Conservation (phyloP, 371 early-diverging fungal species). For the Thermomucor indicae-seudaticae region DNA sequence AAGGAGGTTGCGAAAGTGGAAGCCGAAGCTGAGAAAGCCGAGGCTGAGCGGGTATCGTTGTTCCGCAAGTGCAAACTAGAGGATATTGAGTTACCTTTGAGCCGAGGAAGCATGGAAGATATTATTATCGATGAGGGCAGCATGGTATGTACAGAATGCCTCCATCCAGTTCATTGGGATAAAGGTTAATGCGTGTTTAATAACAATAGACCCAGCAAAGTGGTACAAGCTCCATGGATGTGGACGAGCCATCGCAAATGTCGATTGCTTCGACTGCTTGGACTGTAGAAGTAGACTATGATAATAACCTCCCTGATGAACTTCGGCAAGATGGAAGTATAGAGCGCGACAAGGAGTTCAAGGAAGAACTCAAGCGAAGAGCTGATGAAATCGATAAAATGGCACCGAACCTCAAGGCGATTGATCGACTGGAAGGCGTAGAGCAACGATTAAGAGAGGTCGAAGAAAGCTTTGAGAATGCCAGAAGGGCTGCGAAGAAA, state of each 20-base stretch:
- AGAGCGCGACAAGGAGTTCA: conserved; percentile 64
- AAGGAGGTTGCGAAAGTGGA: conserved; percentile 67
- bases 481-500: conserved; percentile 72
- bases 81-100: conserved; percentile 82
- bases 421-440: conserved; percentile 81
- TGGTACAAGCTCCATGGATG: conserved; percentile 41
- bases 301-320: conserved; percentile 41
- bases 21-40: conserved; percentile 68
- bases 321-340: conserved; percentile 47
- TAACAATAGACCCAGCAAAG: conserved; percentile 4
- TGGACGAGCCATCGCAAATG: conserved; percentile 42
- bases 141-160: conserved; percentile 1
- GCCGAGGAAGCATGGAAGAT: conserved; percentile 63
- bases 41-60: conserved; percentile 73
- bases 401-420: conserved; percentile 87
- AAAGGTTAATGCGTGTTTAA: not conserved
- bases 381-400: conserved; percentile 77
- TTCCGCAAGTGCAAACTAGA: conserved; percentile 90
- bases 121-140: conserved; percentile 63
- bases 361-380: conserved; percentile 62
- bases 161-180: not conserved
- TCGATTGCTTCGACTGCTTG: conserved; percentile 43
- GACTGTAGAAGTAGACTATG: conserved; percentile 62
- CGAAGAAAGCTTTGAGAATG: conserved; percentile 76
- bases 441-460: conserved; percentile 74